Percentiles rank a stretch among this genome's conserved stretches.
phyloP scores from a whole-genome alignment of 768 basidiomycete species.

The Termitomyces bulborhizus region DNA sequence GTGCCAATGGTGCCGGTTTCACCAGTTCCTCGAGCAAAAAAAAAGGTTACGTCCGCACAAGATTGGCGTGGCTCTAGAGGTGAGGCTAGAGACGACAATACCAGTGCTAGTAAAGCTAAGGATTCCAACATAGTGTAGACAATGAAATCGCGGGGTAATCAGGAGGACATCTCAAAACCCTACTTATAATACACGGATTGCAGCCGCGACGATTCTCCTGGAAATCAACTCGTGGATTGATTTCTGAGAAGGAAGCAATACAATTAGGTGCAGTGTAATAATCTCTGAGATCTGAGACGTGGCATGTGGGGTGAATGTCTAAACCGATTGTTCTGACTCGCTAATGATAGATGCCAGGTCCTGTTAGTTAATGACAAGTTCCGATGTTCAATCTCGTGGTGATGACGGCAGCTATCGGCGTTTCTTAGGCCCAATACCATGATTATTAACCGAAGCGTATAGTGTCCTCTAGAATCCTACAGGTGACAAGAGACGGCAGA shows the following conservation, averaged over 20 bases:
- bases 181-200: background rate
- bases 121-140: conserved; percentile 11
- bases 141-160: background rate
- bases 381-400: no score
- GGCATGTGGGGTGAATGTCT: background rate
- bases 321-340: background rate
- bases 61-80: conserved; percentile 16
- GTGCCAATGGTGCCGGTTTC: conserved; percentile 27
- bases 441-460: background rate
- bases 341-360: background rate
- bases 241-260: background rate
- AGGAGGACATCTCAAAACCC: background rate
- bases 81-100: conserved; percentile 16
- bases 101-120: conserved; percentile 11
- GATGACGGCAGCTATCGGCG: background rate
- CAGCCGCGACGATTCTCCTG: background rate
- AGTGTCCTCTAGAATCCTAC: background rate
- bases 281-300: background rate
- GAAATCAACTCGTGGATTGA: background rate
- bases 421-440: background rate
- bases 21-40: conserved; percentile 31
- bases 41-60: conserved; percentile 27
- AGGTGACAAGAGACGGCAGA: background rate
- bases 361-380: no score
- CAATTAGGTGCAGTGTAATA: background rate